Evolutionary conservation across 495 filamentous ascomycete genomes (phyloP), one percentile per base, ranked within the genome.

Genomic region (Trichocladium uniseriatum): DNA sequence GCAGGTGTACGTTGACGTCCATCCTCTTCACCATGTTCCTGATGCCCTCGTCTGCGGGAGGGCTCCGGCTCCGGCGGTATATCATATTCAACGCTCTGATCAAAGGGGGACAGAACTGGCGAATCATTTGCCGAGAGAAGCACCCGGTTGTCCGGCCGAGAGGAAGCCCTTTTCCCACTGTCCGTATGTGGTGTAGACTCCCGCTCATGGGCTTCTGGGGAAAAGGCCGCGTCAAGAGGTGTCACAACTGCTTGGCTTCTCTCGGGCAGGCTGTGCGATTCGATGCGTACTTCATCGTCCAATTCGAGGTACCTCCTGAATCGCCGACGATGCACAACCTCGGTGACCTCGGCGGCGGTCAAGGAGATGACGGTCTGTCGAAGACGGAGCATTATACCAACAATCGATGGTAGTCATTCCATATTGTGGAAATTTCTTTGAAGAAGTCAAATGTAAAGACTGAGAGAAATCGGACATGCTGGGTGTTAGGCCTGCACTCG

Each of bases 331-430:
- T 61, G 51, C 14, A 72, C 67, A 18, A 68, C 67, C 36, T 76
- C 70, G 53, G 66, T 64, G 24, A 84, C 56, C 57, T 84, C 81
- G 11, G 69, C 61, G 29, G 74, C 69, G 24, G 70, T 72, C 34
- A 83, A 58, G 7, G 64, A 62, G 55, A 84, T 73, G 29, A 69
- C 62, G 0, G 78, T 79, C 10, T 75, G 72, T 32, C 63, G 60
- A 20, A 74, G 61, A 51, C 80, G 74, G 40, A 84, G 64, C 81
- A 83, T 83, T 45, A 42, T 55, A 27, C 24, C 24, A 27, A 27
- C 24, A 40, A 11, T 16, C 10, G 38, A 40, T 40, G 6, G 21
- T 19, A 21, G 38, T 15, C 9, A 40, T 40, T 6, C 14, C 21
- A 38, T 34, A 34, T 34, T 14, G 31, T n/a, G n/a, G n/a, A n/a